These are phyloP conservation scores for Canna indica DNA, from an alignment of 176 grass and related monocot genomes.

Conservation along the genomic window DNA sequence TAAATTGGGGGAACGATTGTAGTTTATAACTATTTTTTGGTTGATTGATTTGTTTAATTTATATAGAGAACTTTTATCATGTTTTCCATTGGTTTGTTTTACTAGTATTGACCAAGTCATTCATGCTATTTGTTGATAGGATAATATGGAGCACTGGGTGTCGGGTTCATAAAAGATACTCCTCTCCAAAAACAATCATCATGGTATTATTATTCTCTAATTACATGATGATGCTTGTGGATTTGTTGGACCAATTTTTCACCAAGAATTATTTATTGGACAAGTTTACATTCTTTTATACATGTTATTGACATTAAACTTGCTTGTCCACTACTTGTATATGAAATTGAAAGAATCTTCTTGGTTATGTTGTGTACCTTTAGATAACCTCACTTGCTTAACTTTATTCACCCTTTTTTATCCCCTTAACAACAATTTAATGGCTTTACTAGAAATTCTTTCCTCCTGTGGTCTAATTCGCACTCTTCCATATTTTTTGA, in stretches of 20 bases:
- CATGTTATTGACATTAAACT: not conserved
- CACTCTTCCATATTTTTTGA: too few relatives aligned
- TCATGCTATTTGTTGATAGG: conserved; percentile 30
- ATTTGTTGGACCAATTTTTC: not conserved
- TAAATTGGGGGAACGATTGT: not conserved
- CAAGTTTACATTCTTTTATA: not conserved
- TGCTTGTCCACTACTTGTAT: not conserved
- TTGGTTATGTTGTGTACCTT: not conserved
- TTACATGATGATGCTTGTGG: not conserved
- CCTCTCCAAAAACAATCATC: conserved; percentile 60
- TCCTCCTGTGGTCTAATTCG: too few relatives aligned
- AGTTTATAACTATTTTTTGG: not conserved
- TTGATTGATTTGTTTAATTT: not conserved
- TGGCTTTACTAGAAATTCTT: too few relatives aligned
- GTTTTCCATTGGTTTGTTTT: not conserved
- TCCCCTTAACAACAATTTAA: not conserved
- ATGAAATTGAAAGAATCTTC: not conserved
- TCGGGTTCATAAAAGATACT: conserved; percentile 72
- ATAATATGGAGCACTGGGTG: conserved; percentile 93
- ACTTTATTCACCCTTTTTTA: not conserved
- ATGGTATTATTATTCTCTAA: conserved; percentile 47
- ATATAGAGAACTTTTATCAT: not conserved
- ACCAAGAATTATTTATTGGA: not conserved
- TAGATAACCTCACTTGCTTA: too few relatives aligned
- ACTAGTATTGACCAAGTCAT: not conserved